A percentile compares a stretch with the other conserved stretches of the same genome.
Evolutionary conservation across 2,329 filamentous ascomycete species (phyloP).

Genomic region (Clonostachys rhizophaga): DNA sequence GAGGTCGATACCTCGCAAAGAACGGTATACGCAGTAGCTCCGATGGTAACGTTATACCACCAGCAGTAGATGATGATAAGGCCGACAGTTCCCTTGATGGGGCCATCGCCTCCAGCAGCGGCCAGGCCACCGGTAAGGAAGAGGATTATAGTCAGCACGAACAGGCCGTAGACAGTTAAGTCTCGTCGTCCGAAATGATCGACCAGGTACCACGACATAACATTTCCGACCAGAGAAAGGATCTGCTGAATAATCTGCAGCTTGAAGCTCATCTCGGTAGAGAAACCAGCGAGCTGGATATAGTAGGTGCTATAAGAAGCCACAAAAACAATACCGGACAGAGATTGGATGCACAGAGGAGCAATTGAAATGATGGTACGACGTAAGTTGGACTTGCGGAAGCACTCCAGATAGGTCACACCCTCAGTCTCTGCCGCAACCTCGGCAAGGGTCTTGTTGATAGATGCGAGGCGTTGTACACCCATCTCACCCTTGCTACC

Average conservation of each 20-base stretch:
- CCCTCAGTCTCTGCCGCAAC: slow-evolving; percentile 25
- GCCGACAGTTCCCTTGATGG: neutral
- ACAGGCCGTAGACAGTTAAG: slow-evolving; percentile 27
- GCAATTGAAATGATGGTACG: too few relatives aligned
- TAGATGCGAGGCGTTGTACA: slow-evolving; percentile 13
- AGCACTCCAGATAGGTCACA: slow-evolving; percentile 12
- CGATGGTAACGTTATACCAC: slow-evolving; percentile 33
- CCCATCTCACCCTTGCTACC: slow-evolving; percentile 16
- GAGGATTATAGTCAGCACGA: slow-evolving; percentile 33
- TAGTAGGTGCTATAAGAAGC: slow-evolving; percentile 35
- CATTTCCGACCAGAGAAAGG: slow-evolving; percentile 29
- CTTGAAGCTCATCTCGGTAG: slow-evolving; percentile 24
- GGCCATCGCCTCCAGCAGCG: slow-evolving; percentile 25
- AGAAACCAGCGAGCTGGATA: slow-evolving; percentile 31
- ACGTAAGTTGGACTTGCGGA: too few relatives aligned
- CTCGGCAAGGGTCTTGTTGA: slow-evolving; percentile 22
- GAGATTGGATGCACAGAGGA: slow-evolving; percentile 16
- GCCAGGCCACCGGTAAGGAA: slow-evolving; percentile 35
- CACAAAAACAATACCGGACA: slow-evolving; percentile 28
- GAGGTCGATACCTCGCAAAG: slow-evolving; percentile 31
- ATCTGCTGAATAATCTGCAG: slow-evolving; percentile 23
- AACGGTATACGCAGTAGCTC: slow-evolving; percentile 36
- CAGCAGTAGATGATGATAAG: slow-evolving; percentile 29
- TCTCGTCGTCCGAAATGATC: slow-evolving; percentile 28
- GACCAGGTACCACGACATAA: slow-evolving; percentile 30